Base-by-base conservation (phyloP, 441 rosid genomes). In the Eutrema salsugineum region DNA sequence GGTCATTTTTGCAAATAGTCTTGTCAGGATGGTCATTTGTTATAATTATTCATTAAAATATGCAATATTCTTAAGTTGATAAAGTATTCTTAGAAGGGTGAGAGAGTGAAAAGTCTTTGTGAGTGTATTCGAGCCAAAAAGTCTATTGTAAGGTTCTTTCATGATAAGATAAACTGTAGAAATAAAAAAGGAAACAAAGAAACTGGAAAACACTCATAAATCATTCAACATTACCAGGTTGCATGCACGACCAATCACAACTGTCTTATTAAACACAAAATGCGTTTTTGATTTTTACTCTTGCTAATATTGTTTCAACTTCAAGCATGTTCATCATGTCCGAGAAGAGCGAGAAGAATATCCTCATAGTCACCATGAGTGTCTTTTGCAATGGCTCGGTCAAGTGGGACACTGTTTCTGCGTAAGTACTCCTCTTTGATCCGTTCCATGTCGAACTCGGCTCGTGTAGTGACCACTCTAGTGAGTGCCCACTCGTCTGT, bases 401-500 rank as follows among this genome's bases (percentile, higher is more conserved):
- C 94, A 28, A 90, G 83, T 32, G 93, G 66, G 48, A 84, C 82
- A 16, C 87, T 87, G 83, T 87, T 90, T 28, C 93, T 79, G 47
- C 82, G 84, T 8, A 78, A 86, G 74, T 86, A 90, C 69, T 83
- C 90, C 80, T 87, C 93, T 66, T 84, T 90, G 30, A 88, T 87
- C 10, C 81, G 77, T 61, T 79, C 77, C 97, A 88, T 83, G 81
- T 92, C 92, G n/a, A 87, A 79, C 79, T 91, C 91, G 0, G 94
- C 91, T 69, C 94, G 82, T 15, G 94, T 89, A 11, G 87, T 75
- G 20, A 91, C 81, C 5, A 84, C 96, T 66, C 96, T 77, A 36
- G 93, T 86, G 11, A 92, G 91, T 33, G 83, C 91, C 85, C 85
- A 77, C 79, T 90, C 96, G 38, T 92, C 96, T 1, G 96, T 86